Conservation (phyloP, 164 flowering plant genomes). For the Berberis thunbergii region DNA sequence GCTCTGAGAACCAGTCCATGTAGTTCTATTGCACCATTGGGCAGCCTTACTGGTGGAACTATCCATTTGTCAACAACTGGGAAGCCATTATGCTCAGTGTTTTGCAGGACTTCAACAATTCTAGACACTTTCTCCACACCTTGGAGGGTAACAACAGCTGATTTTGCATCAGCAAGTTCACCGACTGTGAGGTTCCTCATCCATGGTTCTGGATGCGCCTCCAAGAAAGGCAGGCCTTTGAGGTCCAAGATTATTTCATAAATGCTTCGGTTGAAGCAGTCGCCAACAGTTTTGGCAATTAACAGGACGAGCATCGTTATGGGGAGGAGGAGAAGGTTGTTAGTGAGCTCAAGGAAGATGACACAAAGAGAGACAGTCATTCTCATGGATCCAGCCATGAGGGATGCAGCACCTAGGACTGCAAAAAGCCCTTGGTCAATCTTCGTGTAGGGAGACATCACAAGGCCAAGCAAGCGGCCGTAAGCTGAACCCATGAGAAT, state of each 20-base stretch:
- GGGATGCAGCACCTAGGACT: conserved; percentile 91
- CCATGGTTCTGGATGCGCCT: conserved; percentile 82
- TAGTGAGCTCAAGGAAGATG: conserved; percentile 90
- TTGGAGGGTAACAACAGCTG: conserved; percentile 45
- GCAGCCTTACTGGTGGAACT: conserved; percentile 27
- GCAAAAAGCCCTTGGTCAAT: conserved; percentile 85
- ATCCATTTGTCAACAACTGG: conserved; percentile 66
- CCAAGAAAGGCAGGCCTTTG: conserved; percentile 83
- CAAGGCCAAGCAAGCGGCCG: conserved; percentile 73
- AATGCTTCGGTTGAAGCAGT: conserved; percentile 71
- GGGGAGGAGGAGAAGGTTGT: conserved; percentile 80
- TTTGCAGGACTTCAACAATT: conserved; percentile 57
- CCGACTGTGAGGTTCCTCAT: conserved; percentile 81
- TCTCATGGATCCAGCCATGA: conserved; percentile 95
- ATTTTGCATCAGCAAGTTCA: conserved; percentile 75
- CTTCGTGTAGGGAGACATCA: conserved; percentile 52
- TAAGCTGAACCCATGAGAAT: conserved; percentile 91
- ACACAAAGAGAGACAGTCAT: conserved; percentile 97
- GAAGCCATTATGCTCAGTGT: conserved; percentile 78
- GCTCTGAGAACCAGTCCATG: conserved; percentile 72
- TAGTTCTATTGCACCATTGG: conserved; percentile 39
- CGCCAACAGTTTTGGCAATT: conserved; percentile 85
- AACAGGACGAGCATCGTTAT: conserved; percentile 85
- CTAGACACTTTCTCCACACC: conserved; percentile 77
- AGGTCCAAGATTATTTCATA: conserved; percentile 76